A percentile compares a stretch with the other conserved stretches of the same genome.
Evolutionary conservation across 1,284 basidiomycete genomes (phyloP).

Genomic region (Earliella scabrosa): DNA sequence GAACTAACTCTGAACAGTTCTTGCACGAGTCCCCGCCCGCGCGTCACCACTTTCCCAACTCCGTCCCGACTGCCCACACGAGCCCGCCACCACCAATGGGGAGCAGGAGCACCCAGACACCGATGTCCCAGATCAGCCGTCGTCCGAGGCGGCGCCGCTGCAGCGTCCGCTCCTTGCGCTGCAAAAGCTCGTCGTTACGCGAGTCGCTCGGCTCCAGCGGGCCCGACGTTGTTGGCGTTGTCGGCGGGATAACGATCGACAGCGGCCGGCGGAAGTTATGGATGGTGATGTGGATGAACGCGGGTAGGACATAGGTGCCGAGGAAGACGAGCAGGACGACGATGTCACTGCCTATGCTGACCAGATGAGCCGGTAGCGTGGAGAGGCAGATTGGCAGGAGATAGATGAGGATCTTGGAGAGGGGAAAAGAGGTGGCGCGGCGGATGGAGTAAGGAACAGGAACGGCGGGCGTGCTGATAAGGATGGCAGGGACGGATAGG

Average conservation of each 20-base stretch:
- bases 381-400: slow-evolving; percentile 47
- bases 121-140: slow-evolving; percentile 73
- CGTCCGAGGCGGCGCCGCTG: slow-evolving; percentile 66
- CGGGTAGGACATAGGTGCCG: slow-evolving; percentile 64
- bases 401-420: slow-evolving; percentile 49
- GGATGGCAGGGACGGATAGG: slow-evolving; percentile 61
- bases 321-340: slow-evolving; percentile 52
- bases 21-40: too few relatives aligned
- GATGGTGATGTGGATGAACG: slow-evolving; percentile 64
- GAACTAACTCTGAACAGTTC: neutral
- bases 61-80: slow-evolving; percentile 56
- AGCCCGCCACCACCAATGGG: slow-evolving; percentile 55
- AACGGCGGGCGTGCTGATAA: slow-evolving; percentile 56
- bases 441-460: slow-evolving; percentile 49
- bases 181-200: slow-evolving; percentile 62
- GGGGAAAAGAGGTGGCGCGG: slow-evolving; percentile 47
- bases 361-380: slow-evolving; percentile 41
- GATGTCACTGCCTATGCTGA: slow-evolving; percentile 48
- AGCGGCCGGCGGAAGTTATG: slow-evolving; percentile 74
- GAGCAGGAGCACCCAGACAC: slow-evolving; percentile 65
- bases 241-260: slow-evolving; percentile 64
- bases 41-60: slow-evolving; percentile 45
- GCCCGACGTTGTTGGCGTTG: slow-evolving; percentile 30
- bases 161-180: slow-evolving; percentile 74
- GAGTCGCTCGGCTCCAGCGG: slow-evolving; percentile 34